phyloP scores from a whole-genome alignment of 1,284 basidiomycete genomes.

The Heliocybe sulcata region DNA sequence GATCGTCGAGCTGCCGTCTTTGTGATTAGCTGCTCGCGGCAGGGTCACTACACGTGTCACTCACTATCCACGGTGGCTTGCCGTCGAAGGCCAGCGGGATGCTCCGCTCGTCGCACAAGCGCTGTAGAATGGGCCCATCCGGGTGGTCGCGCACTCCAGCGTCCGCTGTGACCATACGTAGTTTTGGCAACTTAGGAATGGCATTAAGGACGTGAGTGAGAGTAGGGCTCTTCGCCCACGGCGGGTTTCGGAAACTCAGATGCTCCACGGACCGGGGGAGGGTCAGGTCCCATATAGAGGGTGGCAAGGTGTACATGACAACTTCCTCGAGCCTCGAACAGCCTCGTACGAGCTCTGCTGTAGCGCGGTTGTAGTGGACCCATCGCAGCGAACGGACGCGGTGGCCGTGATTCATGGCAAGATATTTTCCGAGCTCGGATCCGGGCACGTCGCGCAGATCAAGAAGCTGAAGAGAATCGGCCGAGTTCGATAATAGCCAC shows the following conservation, averaged over 20 bases:
- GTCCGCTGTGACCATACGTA: conserved; percentile 32
- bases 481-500: conserved; percentile 33
- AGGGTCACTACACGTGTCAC: conserved; percentile 11
- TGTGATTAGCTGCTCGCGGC: conserved; percentile 2
- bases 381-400: conserved; percentile 35
- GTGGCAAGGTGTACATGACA: conserved; percentile 28
- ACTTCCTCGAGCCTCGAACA: conserved; percentile 36
- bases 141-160: conserved; percentile 12
- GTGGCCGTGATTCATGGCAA: conserved; percentile 22
- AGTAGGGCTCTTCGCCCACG: conserved; percentile 14
- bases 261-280: conserved; percentile 33
- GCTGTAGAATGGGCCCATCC: conserved; percentile 18
- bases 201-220: conserved; percentile 25
- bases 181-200: conserved; percentile 24
- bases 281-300: conserved; percentile 21
- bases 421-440: conserved; percentile 13
- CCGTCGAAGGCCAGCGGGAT: conserved; percentile 22
- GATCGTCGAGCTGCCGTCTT: conserved; percentile 30
- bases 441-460: conserved; percentile 31
- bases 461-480: conserved; percentile 28
- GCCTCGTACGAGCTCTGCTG: conserved; percentile 24
- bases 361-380: conserved; percentile 24
- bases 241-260: conserved; percentile 27
- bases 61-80: conserved; percentile 29
- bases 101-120: conserved; percentile 22